Evolutionary conservation across 331 rosid species (phyloP).

Genomic region (Malus hybrid): DNA sequence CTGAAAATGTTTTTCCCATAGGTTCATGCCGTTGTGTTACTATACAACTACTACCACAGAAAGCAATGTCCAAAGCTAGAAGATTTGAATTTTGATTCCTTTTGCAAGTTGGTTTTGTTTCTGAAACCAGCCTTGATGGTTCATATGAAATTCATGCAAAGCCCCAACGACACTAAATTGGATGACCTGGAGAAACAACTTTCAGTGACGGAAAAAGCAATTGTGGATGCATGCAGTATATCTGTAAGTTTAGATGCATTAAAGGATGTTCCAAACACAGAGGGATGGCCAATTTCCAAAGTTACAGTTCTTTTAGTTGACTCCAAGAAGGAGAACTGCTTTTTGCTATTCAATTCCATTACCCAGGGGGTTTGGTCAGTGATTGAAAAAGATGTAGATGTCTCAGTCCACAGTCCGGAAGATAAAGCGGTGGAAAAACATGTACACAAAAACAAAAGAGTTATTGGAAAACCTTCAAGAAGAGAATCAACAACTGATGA

Average conservation of each 20-base stretch:
- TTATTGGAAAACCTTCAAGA: conserved; percentile 33
- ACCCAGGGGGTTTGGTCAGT: conserved; percentile 73
- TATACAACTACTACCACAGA: conserved; percentile 78
- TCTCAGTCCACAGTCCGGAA: conserved; percentile 30
- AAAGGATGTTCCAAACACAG: conserved; percentile 42
- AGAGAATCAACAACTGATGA: conserved; percentile 36
- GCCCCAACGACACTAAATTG: conserved; percentile 32
- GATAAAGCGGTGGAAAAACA: conserved; percentile 18
- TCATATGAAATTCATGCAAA: conserved; percentile 59
- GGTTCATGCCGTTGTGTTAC: conserved; percentile 72
- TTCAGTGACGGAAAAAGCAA: conserved; percentile 53
- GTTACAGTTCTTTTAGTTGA: conserved; percentile 66
- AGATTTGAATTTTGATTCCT: conserved; percentile 48
- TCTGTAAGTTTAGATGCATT: conserved; percentile 52
- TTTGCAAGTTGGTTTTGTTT: conserved; percentile 62
- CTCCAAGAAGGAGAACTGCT: conserved; percentile 54
- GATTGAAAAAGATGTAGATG: conserved; percentile 50
- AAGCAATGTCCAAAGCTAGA: conserved; percentile 47
- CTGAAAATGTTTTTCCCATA: conserved; percentile 22
- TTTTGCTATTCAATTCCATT: conserved; percentile 40
- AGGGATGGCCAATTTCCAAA: conserved; percentile 74
- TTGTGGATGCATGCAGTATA: conserved; percentile 69
- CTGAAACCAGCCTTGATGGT: conserved; percentile 54
- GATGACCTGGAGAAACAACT: conserved; percentile 56
- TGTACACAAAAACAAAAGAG: conserved; percentile 41